Conservation (phyloP, 2,329 filamentous ascomycete species). For the Trichophaea hybrida region DNA sequence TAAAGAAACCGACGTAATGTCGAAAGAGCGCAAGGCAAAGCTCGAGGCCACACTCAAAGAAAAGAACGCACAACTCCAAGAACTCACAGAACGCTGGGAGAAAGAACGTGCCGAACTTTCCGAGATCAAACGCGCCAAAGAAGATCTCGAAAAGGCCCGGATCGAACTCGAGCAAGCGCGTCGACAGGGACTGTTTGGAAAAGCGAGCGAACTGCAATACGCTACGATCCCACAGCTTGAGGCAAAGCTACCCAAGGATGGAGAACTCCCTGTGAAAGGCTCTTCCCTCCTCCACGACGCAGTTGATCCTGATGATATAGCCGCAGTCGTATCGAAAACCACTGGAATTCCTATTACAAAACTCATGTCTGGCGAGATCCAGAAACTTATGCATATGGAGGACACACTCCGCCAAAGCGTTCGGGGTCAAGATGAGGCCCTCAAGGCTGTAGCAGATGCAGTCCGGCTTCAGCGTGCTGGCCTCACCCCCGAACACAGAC, state of each 20-base stretch:
- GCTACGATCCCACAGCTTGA: slow-evolving; percentile 72
- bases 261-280: slow-evolving; percentile 31
- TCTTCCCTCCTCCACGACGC: slow-evolving; percentile 68
- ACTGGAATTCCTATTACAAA: slow-evolving; percentile 90
- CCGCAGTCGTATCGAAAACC: slow-evolving; percentile 72
- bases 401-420: slow-evolving; percentile 70
- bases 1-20: slow-evolving; percentile 84
- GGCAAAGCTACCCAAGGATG: slow-evolving; percentile 63
- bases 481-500: slow-evolving; percentile 77
- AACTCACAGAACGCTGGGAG: slow-evolving; percentile 73
- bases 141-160: slow-evolving; percentile 71
- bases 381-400: slow-evolving; percentile 93
- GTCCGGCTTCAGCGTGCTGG: slow-evolving; percentile 89
- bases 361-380: slow-evolving; percentile 81
- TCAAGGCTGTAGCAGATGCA: slow-evolving; percentile 79
- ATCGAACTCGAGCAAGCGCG: slow-evolving; percentile 79
- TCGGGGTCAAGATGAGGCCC: slow-evolving; percentile 84
- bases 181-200: slow-evolving; percentile 72
- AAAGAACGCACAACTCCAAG: slow-evolving; percentile 62
- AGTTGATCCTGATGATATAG: slow-evolving; percentile 91
- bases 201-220: slow-evolving; percentile 82
- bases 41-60: slow-evolving; percentile 61
- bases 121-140: slow-evolving; percentile 70
- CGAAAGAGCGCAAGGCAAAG: slow-evolving; percentile 73
- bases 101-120: slow-evolving; percentile 77